Evolutionary conservation across 1,284 basidiomycete species (phyloP), one percentile per base, ranked within the genome.

Genomic region (Pisolithus thermaeus): DNA sequence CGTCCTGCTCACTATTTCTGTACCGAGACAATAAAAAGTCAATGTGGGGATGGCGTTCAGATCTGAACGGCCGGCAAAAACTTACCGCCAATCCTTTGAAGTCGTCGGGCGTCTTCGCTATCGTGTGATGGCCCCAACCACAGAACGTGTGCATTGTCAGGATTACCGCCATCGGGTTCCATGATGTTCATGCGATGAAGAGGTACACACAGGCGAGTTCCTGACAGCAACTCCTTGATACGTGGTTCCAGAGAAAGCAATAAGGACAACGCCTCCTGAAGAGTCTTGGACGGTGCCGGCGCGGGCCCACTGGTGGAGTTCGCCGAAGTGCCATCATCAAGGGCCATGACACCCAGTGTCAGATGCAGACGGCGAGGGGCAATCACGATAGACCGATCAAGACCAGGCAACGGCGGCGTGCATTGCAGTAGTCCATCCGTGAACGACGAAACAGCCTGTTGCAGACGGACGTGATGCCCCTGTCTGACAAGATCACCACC

Each of bases 281-380:
- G 59, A 0, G 80, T 80, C 47, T 63, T 72, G 37, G 42, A 55
- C 37, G 43, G 27, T 27, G 35, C n/a, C 6, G 16, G 47, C 11
- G 35, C 49, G 25, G 18, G 40, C 22, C 41, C 54, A 14, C 3
- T 46, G 22, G 11, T 7, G 7, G 14, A 6, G 16, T 11, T 40
- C 11, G 49, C 38, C n/a, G 14, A 3, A 16, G 32, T 49, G 1
- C 55, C 7, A 22, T 61, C 52, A 16, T 58, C 56, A 41, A 88
- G 77, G 0, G 76, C 67, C 82, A 89, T 84, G 1, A 86, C 83
- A 2, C 84, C 86, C 2, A 89, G 68, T 0, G 85, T 88, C 51
- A 88, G 66, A 61, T 88, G 86, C 41, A 87, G 66, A 14, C 86
- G 66, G 9, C 81, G 73, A 0, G 85, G 78, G 25, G 80, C 71